Evolutionary conservation across 1,284 basidiomycete genomes (phyloP), one percentile per base, ranked within the genome.

Genomic region (Ustilago bromivora): DNA sequence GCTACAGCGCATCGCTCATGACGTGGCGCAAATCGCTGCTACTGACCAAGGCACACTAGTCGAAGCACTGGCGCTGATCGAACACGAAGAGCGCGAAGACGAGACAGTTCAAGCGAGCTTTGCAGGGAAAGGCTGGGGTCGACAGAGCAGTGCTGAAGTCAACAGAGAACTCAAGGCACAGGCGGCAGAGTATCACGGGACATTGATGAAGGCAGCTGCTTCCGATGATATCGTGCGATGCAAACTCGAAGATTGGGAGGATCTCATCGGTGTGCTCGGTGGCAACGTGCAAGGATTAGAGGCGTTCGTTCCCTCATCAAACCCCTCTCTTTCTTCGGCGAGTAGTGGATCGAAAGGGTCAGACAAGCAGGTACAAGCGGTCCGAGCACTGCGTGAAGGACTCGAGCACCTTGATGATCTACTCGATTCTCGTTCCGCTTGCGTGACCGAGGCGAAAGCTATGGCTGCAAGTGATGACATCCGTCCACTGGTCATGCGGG

Each of bases 31-130:
- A 49, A 88, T 96, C 2, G 90, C 92, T 0, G 87, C 88, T 57
- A 89, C 91, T 13, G 91, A 93, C 80, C 87, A 89, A 58, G 88
- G 89, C 31, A 87, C 93, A 17, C 86, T 98, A 10, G 94, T 31
- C 0, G 84, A 97, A 93, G 91, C 94, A 0, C 90, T 95, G 88
- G 94, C 95, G 80, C 90, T 95, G 13, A 88, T 98, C 11, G 94
- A 96, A 80, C 91, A 91, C 61, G 96, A 98, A 87, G 93, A 93
- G 19, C 92, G 92, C 4, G 94, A 96, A 84, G 94, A 98, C 81
- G 94, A 94, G 54, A 79, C 84, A 23, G 82, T 88, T n/a, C 78
- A 88, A 0, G 76, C 87, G 86, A 89, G 53, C 87, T 91, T 67
- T 89, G 91, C 63, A 88, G 89, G 73, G 88, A 89, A 35, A 46